phyloP scores from a whole-genome alignment of 225 moss, liverwort and hornwort genomes.

The Antitrichia curtipendula region DNA sequence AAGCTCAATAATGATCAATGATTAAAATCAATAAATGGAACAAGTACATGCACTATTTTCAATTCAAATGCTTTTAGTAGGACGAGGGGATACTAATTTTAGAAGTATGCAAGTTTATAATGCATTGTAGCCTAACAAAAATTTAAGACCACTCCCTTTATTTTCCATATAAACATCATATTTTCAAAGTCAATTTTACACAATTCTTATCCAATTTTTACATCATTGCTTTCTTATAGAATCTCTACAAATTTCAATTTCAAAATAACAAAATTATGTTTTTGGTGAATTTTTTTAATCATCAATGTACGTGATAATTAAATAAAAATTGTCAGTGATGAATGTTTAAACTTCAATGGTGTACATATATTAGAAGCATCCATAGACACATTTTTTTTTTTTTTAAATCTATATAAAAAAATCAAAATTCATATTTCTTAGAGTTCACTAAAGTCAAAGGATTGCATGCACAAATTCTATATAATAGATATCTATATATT shows the following conservation, averaged over 20 bases:
- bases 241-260: not conserved
- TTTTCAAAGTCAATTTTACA: not conserved
- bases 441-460: not conserved
- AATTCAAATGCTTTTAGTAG: too few relatives aligned
- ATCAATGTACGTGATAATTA: not conserved
- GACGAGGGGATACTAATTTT: not conserved
- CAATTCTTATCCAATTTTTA: not conserved
- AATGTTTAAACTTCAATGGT: not conserved
- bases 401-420: not conserved
- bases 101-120: not conserved
- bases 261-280: not conserved
- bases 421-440: too few relatives aligned
- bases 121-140: not conserved
- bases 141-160: accelerated
- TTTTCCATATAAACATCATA: accelerated
- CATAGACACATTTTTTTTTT: not conserved
- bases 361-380: not conserved
- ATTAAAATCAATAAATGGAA: too few relatives aligned
- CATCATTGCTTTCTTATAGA: not conserved
- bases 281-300: not conserved
- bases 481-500: not conserved
- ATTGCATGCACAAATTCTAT: not conserved
- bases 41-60: too few relatives aligned
- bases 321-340: not conserved
- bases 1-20: too few relatives aligned